Percentiles rank a stretch among this genome's conserved stretches.
Conservation (phyloP, 495 filamentous ascomycete genomes). For the Lepraria neglecta region DNA sequence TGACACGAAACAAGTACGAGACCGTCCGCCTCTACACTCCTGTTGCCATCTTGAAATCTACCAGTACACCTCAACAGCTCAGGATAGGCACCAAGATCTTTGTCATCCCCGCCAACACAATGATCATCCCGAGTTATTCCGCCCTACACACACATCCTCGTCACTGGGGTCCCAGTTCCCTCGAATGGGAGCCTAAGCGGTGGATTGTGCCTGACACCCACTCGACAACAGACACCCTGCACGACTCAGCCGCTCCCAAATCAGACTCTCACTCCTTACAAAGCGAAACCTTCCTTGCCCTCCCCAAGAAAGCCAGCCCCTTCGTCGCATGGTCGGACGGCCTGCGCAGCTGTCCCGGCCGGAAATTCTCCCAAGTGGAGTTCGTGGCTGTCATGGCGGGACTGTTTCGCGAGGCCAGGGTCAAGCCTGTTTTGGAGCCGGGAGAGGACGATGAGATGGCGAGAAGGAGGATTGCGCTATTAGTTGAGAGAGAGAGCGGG, state of each 20-base stretch:
- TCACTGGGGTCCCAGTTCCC: conserved; percentile 41
- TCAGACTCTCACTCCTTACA: background rate
- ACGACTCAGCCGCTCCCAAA: background rate
- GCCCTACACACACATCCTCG: conserved; percentile 39
- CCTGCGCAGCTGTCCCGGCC: conserved; percentile 42
- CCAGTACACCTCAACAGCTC: conserved; percentile 19
- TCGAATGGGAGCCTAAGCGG: conserved; percentile 31
- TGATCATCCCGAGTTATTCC: conserved; percentile 33
- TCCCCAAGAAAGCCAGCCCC: background rate
- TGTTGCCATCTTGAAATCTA: conserved; percentile 14
- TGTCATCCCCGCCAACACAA: conserved; percentile 34
- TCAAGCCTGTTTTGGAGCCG: conserved; percentile 24
- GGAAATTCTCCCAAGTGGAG: conserved; percentile 49
- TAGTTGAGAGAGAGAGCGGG: conserved; percentile 29
- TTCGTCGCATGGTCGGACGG: conserved; percentile 48
- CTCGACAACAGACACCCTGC: too few relatives aligned
- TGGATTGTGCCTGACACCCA: conserved; percentile 25
- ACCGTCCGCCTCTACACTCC: conserved; percentile 24
- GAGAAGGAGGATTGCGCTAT: conserved; percentile 30
- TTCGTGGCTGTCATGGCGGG: conserved; percentile 44
- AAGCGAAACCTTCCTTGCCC: conserved; percentile 28
- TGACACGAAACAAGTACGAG: conserved; percentile 15
- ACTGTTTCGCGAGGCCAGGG: conserved; percentile 38
- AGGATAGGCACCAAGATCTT: conserved; percentile 27
- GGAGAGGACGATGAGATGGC: conserved; percentile 33